phyloP scores from a whole-genome alignment of 2,329 filamentous ascomycete species.

The Ophiostoma montium region DNA sequence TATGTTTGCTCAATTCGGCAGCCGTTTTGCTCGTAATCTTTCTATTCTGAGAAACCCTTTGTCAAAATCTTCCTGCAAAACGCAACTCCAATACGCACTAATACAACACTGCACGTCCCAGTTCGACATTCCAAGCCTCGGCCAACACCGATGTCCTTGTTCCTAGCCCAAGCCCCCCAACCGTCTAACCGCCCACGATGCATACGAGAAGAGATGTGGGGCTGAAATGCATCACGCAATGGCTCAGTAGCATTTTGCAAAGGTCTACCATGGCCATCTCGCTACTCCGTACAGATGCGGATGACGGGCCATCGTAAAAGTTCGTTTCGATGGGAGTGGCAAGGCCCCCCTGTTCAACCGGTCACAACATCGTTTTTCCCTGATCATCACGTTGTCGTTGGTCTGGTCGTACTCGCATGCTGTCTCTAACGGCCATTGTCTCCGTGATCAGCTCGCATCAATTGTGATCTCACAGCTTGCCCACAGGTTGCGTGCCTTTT shows the following conservation, averaged over 20 bases:
- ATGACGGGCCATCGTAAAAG: no score
- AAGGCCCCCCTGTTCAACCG: no score
- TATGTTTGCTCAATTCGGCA: no score
- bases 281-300: not conserved
- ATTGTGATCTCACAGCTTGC: not conserved
- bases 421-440: not conserved
- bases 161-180: not conserved
- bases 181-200: constrained; percentile 2
- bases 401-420: not conserved
- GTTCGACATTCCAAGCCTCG: no score
- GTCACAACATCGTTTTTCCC: no score
- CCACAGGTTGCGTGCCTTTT: not conserved
- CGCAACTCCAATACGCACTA: no score
- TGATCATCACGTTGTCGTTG: not conserved
- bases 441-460: not conserved
- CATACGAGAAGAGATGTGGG: not conserved
- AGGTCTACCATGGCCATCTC: not conserved
- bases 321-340: no score
- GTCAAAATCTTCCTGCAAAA: no score
- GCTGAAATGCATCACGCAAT: not conserved
- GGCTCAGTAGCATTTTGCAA: not conserved
- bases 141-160: no score
- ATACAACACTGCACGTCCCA: no score
- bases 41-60: no score
- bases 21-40: no score